These are phyloP conservation scores for Oryza brachyantha DNA, from an alignment of 176 grass and related monocot genomes.

Conservation along the genomic window DNA sequence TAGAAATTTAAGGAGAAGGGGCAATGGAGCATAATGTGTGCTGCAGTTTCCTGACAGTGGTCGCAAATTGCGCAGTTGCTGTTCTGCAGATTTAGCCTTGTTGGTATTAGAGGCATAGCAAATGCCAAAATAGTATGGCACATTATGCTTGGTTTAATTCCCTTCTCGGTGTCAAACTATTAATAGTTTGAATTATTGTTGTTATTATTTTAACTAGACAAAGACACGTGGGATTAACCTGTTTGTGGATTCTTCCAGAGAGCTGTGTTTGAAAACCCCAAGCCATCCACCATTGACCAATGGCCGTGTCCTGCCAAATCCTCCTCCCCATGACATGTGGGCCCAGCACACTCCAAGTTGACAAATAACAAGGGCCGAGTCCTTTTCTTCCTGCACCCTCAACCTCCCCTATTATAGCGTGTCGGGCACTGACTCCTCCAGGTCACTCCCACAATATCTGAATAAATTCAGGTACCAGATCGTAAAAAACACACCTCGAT, in stretches of 20 bases:
- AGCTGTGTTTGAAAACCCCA: neutral
- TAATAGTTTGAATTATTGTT: too few relatives aligned
- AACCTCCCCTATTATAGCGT: neutral
- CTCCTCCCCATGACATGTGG: neutral
- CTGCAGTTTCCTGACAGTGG: too few relatives aligned
- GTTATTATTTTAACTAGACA: neutral
- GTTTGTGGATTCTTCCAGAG: neutral
- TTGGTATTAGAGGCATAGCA: too few relatives aligned
- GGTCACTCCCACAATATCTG: rapidly evolving
- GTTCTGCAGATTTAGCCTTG: too few relatives aligned
- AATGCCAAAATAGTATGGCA: too few relatives aligned
- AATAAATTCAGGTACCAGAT: neutral
- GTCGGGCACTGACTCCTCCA: neutral
- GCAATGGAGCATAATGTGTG: too few relatives aligned
- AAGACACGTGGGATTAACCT: neutral
- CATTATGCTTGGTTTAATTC: too few relatives aligned
- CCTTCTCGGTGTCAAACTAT: too few relatives aligned
- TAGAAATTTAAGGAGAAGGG: too few relatives aligned
- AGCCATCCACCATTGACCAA: conserved; percentile 8
- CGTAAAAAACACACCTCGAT: neutral
- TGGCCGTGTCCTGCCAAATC: neutral
- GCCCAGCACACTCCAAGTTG: neutral
- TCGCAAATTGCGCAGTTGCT: too few relatives aligned
- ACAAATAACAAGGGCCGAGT: neutral
- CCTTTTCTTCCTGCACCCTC: neutral